A percentile compares a stretch with the other conserved stretches of the same genome.
These are phyloP conservation scores for Epichloe sibirici DNA, from an alignment of 2,329 filamentous ascomycete genomes.

Conservation along the genomic window DNA sequence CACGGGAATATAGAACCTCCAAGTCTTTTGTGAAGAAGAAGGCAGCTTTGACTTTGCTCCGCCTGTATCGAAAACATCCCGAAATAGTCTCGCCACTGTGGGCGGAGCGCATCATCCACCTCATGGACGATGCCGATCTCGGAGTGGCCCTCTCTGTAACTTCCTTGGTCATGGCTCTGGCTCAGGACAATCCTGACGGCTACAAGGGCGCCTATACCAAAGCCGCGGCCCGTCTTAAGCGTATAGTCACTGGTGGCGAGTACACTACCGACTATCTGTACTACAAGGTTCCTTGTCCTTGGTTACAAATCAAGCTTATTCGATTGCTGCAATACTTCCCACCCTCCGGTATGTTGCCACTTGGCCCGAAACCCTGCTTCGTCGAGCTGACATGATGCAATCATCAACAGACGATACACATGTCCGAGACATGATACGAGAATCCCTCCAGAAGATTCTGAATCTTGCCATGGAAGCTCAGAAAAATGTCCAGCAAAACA, in stretches of 20 bases:
- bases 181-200: slow-evolving; percentile 86
- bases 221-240: slow-evolving; percentile 78
- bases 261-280: slow-evolving; percentile 88
- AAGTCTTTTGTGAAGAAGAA: slow-evolving; percentile 99
- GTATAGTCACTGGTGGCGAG: slow-evolving; percentile 81
- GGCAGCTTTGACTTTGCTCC: slow-evolving; percentile 82
- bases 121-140: slow-evolving; percentile 94
- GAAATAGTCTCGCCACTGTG: slow-evolving; percentile 92
- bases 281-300: slow-evolving; percentile 98
- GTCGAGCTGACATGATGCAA: neutral
- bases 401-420: slow-evolving; percentile 68
- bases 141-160: slow-evolving; percentile 92
- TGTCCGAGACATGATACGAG: slow-evolving; percentile 79
- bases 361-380: neutral
- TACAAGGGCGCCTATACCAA: slow-evolving; percentile 94
- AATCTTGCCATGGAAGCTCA: slow-evolving; percentile 85
- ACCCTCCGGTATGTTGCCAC: slow-evolving; percentile 56
- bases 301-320: slow-evolving; percentile 92
- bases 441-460: slow-evolving; percentile 82
- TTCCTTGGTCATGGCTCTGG: slow-evolving; percentile 85
- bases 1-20: slow-evolving; percentile 37
- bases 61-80: slow-evolving; percentile 87
- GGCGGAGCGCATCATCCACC: slow-evolving; percentile 95
- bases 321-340: slow-evolving; percentile 91
- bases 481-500: slow-evolving; percentile 99